Conservation (phyloP, 2,329 filamentous ascomycete species). For the Ramularia endophylla region DNA sequence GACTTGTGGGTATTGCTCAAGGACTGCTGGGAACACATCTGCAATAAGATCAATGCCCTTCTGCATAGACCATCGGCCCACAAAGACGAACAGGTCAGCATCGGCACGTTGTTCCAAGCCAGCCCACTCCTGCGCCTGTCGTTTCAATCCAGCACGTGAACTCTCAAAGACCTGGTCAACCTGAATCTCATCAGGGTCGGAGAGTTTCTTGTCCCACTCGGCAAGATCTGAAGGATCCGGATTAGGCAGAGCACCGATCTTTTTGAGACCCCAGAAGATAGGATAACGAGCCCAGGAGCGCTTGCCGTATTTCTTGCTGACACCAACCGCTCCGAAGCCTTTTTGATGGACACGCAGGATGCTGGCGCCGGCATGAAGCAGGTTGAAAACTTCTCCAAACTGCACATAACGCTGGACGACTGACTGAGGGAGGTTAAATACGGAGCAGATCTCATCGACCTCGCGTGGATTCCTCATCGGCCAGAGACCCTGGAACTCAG, state of each 20-base stretch:
- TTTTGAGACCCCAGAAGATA: constrained; percentile 62
- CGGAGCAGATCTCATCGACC: constrained; percentile 56
- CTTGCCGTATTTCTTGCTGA: constrained; percentile 63
- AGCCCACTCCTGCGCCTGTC: constrained; percentile 63
- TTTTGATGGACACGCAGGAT: constrained; percentile 62
- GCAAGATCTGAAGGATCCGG: constrained; percentile 60
- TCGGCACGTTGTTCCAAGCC: constrained; percentile 55
- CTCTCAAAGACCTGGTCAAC: constrained; percentile 53
- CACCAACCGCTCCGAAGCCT: constrained; percentile 62
- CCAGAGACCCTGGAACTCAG: constrained; percentile 65
- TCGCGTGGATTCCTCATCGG: constrained; percentile 59
- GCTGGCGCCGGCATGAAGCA: constrained; percentile 60
- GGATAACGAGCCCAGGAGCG: constrained; percentile 61
- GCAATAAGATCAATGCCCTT: constrained; percentile 65
- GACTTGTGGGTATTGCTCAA: constrained; percentile 54
- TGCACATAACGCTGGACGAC: constrained; percentile 58
- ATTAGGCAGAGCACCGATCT: constrained; percentile 58
- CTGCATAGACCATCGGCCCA: constrained; percentile 64
- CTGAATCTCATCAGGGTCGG: constrained; percentile 44
- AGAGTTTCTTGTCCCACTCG: constrained; percentile 52
- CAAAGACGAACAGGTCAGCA: constrained; percentile 62
- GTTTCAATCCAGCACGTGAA: constrained; percentile 47
- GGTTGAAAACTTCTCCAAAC: constrained; percentile 64
- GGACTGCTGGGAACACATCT: constrained; percentile 58
- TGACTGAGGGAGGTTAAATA: constrained; percentile 56